Conservation (phyloP, 2,329 filamentous ascomycete genomes). For the Penicillium sp. region DNA sequence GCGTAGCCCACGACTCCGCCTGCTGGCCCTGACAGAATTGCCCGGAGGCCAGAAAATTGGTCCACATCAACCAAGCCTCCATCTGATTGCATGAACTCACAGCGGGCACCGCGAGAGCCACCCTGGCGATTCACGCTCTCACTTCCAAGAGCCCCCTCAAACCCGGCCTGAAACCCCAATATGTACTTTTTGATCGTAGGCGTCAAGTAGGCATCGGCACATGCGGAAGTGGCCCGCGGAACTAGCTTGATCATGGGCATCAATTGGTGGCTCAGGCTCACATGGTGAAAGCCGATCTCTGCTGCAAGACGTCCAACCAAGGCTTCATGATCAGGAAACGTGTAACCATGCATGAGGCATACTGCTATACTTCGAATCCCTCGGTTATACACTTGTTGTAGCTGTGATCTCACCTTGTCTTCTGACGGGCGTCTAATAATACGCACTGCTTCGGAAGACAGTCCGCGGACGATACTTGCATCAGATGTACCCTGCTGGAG, state of each 20-base stretch:
- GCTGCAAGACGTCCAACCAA: slow-evolving; percentile 74
- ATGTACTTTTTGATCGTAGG: slow-evolving; percentile 80
- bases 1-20: slow-evolving; percentile 92
- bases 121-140: slow-evolving; percentile 71
- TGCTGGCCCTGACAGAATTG: slow-evolving; percentile 88
- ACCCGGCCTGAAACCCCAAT: slow-evolving; percentile 76
- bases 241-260: slow-evolving; percentile 91
- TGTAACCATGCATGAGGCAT: slow-evolving; percentile 90
- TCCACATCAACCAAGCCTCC: slow-evolving; percentile 61
- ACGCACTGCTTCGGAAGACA: slow-evolving; percentile 75
- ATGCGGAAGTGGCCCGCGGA: slow-evolving; percentile 74
- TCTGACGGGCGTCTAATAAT: slow-evolving; percentile 66
- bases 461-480: slow-evolving; percentile 67
- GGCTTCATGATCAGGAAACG: slow-evolving; percentile 83
- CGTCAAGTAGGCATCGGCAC: slow-evolving; percentile 79
- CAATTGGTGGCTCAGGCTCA: slow-evolving; percentile 77
- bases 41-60: slow-evolving; percentile 78
- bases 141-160: slow-evolving; percentile 77
- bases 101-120: slow-evolving; percentile 72
- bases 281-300: slow-evolving; percentile 81
- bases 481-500: slow-evolving; percentile 47
- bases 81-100: slow-evolving; percentile 94
- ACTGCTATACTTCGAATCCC: slow-evolving; percentile 84
- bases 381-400: slow-evolving; percentile 69
- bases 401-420: slow-evolving; percentile 59